Conservation (phyloP, 2,329 filamentous ascomycete genomes). For the Calonectria ilicicola region DNA sequence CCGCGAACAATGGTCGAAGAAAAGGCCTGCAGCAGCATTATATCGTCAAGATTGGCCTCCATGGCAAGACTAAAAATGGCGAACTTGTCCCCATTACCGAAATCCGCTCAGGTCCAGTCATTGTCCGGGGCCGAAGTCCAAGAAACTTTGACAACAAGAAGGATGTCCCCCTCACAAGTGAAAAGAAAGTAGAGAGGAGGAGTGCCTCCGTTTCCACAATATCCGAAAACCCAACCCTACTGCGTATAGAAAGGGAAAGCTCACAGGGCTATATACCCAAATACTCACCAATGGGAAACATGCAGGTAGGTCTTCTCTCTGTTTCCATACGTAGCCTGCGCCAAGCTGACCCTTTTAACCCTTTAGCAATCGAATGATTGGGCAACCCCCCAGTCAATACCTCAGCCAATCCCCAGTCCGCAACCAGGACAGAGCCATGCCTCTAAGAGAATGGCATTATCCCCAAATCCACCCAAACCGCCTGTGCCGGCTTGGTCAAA, state of each 20-base stretch:
- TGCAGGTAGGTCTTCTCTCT: slow-evolving; percentile 46
- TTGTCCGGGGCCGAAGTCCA: slow-evolving; percentile 91
- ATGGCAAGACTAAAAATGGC: slow-evolving; percentile 77
- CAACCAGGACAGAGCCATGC: slow-evolving; percentile 54
- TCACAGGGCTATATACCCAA: slow-evolving; percentile 44
- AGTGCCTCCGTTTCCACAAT: slow-evolving; percentile 51
- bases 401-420: slow-evolving; percentile 45
- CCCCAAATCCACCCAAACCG: slow-evolving; percentile 62
- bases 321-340: neutral
- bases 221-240: slow-evolving; percentile 46
- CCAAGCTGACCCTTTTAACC: slow-evolving; percentile 26
- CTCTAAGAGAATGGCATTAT: slow-evolving; percentile 65
- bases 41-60: slow-evolving; percentile 84
- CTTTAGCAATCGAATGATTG: slow-evolving; percentile 57
- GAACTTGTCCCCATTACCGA: slow-evolving; percentile 83
- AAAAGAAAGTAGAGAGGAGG: slow-evolving; percentile 61
- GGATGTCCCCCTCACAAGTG: slow-evolving; percentile 79
- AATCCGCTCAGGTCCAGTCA: slow-evolving; percentile 91
- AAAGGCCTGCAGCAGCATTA: slow-evolving; percentile 98
- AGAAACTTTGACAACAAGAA: slow-evolving; percentile 94
- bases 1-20: slow-evolving; percentile 92
- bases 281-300: slow-evolving; percentile 41
- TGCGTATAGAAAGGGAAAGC: slow-evolving; percentile 51
- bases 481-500: slow-evolving; percentile 65
- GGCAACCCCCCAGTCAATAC: slow-evolving; percentile 54